Evolutionary conservation across 495 filamentous ascomycete genomes (phyloP).

Genomic region (Aspergillus carlsbadensis): DNA sequence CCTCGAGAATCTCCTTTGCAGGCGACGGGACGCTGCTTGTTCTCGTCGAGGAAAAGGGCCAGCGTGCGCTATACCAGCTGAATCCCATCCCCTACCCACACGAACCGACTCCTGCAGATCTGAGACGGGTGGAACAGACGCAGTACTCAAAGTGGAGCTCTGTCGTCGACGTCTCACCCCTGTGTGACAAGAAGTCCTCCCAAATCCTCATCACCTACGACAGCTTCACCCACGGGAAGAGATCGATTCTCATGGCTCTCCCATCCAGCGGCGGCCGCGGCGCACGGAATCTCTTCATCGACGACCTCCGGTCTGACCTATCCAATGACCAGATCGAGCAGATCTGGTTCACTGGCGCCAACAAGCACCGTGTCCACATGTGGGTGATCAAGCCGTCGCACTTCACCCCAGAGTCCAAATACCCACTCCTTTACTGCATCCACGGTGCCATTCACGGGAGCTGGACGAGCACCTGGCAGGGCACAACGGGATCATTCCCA

Average conservation of each 20-base stretch:
- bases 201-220: not conserved
- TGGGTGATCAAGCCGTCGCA: not conserved
- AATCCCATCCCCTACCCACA: not conserved
- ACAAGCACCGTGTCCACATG: not conserved
- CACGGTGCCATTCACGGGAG: not conserved
- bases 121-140: not conserved
- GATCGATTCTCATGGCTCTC: too few relatives aligned
- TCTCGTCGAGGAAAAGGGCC: not conserved
- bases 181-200: not conserved
- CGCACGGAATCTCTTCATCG: not conserved
- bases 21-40: not conserved
- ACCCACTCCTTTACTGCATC: conserved; percentile 2
- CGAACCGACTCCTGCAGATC: not conserved
- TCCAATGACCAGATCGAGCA: not conserved
- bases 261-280: too few relatives aligned
- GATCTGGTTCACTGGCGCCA: not conserved
- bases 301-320: not conserved
- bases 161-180: not conserved
- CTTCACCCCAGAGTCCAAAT: conserved; percentile 4
- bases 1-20: not conserved
- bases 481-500: too few relatives aligned
- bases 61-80: not conserved
- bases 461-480: not conserved
- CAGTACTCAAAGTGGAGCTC: too few relatives aligned
- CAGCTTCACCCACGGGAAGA: not conserved